Conservation (phyloP, 306 rosid genomes). For the Dryas alaskensis region DNA sequence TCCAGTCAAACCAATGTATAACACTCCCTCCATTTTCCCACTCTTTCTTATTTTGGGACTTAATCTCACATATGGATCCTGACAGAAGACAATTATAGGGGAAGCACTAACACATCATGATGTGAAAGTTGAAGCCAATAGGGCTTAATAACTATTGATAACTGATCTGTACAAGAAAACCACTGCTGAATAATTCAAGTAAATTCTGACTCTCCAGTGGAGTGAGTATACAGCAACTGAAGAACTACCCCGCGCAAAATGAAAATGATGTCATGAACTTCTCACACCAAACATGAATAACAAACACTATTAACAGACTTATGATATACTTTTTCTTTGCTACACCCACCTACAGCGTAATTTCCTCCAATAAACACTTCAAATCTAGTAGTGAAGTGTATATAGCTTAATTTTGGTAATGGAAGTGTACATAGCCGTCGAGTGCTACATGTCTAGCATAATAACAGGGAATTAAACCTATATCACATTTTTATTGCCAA, state of each 20-base stretch:
- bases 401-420: background rate
- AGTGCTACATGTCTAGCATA: background rate
- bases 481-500: background rate
- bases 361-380: background rate
- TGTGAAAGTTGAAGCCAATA: background rate
- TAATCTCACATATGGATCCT: conserved; percentile 1
- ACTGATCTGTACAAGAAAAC: background rate
- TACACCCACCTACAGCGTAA: background rate
- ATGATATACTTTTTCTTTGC: background rate
- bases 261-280: background rate
- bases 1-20: conserved; percentile 1
- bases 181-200: conserved; percentile 2
- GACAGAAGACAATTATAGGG: conserved; percentile 3
- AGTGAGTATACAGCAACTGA: background rate
- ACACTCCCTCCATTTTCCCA: background rate
- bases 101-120: background rate
- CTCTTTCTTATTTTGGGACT: background rate
- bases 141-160: background rate
- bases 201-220: background rate
- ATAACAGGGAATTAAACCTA: background rate
- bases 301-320: background rate
- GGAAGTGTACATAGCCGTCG: background rate
- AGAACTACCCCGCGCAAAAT: conserved; percentile 8
- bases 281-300: background rate
- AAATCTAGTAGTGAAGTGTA: background rate